Percentiles rank a stretch among this genome's conserved stretches.
Evolutionary conservation across 352 stramenopile species (phyloP).

Genomic region (Phytopythium oedochilum): DNA sequence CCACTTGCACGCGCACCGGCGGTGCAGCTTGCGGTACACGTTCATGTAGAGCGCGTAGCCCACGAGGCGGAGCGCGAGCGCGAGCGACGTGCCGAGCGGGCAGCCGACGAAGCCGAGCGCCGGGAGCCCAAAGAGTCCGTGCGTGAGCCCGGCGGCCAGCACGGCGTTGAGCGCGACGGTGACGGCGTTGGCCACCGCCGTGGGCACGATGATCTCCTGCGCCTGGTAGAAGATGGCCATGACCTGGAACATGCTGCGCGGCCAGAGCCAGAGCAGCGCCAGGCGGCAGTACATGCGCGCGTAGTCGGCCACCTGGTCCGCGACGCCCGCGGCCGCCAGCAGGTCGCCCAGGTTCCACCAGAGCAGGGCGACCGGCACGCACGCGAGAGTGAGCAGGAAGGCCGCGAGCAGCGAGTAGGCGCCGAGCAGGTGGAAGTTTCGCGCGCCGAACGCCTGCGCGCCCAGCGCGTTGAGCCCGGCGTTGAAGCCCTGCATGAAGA

Average conservation of each 20-base stretch:
- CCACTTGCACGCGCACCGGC: slow-evolving; percentile 50
- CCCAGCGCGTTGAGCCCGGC: slow-evolving; percentile 76
- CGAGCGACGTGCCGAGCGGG: slow-evolving; percentile 59
- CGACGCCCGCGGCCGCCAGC: slow-evolving; percentile 35
- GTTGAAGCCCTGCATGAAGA: slow-evolving; percentile 83
- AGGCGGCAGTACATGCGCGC: slow-evolving; percentile 56
- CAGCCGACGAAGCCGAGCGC: slow-evolving; percentile 72
- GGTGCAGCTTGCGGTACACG: slow-evolving; percentile 40
- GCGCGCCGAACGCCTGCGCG: slow-evolving; percentile 81
- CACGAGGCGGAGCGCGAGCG: slow-evolving; percentile 43
- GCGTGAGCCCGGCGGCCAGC: slow-evolving; percentile 58
- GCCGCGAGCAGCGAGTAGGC: slow-evolving; percentile 59
- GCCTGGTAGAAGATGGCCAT: slow-evolving; percentile 77
- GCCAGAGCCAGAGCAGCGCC: slow-evolving; percentile 71
- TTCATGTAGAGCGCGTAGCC: slow-evolving; percentile 73
- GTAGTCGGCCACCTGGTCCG: slow-evolving; percentile 34
- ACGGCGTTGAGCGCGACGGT: slow-evolving; percentile 59
- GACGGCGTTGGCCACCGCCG: slow-evolving; percentile 49
- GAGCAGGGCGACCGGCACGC: slow-evolving; percentile 58
- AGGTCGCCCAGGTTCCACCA: slow-evolving; percentile 75
- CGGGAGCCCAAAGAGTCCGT: slow-evolving; percentile 52
- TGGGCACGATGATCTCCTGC: slow-evolving; percentile 76
- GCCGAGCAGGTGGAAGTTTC: slow-evolving; percentile 71
- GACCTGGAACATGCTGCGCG: slow-evolving; percentile 76
- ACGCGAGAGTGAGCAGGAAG: slow-evolving; percentile 55